Conservation (phyloP, 768 basidiomycete genomes). For the Zangia roseola region DNA sequence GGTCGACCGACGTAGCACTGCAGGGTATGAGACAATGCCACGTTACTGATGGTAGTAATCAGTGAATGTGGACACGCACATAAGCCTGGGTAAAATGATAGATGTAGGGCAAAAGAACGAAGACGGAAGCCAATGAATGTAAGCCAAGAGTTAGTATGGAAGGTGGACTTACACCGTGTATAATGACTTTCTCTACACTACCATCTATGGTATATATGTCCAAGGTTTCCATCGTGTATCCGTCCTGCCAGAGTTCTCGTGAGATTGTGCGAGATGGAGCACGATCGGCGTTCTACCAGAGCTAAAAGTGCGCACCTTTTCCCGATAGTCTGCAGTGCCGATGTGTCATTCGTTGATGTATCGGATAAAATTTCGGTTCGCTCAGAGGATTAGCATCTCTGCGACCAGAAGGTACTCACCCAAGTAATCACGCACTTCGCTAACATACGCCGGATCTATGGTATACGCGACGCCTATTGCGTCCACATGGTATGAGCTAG, state of each 20-base stretch:
- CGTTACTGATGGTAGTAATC: not conserved
- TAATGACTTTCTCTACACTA: slow-evolving; percentile 52
- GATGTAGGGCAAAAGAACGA: too few relatives aligned
- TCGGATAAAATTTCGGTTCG: too few relatives aligned
- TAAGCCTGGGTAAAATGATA: slow-evolving; percentile 40
- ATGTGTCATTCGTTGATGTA: not conserved
- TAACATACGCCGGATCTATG: slow-evolving; percentile 73
- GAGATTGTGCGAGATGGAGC: not conserved
- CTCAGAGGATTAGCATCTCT: not conserved
- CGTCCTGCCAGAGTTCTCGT: slow-evolving; percentile 53
- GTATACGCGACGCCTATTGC: slow-evolving; percentile 76
- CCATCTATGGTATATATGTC: slow-evolving; percentile 63
- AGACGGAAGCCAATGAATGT: not conserved
- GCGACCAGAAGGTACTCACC: slow-evolving; percentile 45
- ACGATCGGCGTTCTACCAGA: not conserved
- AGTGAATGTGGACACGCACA: slow-evolving; percentile 34
- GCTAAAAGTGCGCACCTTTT: slow-evolving; percentile 54
- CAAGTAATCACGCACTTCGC: slow-evolving; percentile 80
- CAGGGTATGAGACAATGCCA: not conserved
- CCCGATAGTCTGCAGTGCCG: slow-evolving; percentile 63
- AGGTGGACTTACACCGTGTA: slow-evolving; percentile 44
- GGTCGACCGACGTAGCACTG: slow-evolving; percentile 86
- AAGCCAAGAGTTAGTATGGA: not conserved
- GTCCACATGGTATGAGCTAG: not conserved
- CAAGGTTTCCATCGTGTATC: slow-evolving; percentile 81